Percentiles rank a stretch among this genome's conserved stretches.
These are phyloP conservation scores for Mycosphaerella arachidis DNA, from an alignment of 2,329 filamentous ascomycete species.

Conservation along the genomic window DNA sequence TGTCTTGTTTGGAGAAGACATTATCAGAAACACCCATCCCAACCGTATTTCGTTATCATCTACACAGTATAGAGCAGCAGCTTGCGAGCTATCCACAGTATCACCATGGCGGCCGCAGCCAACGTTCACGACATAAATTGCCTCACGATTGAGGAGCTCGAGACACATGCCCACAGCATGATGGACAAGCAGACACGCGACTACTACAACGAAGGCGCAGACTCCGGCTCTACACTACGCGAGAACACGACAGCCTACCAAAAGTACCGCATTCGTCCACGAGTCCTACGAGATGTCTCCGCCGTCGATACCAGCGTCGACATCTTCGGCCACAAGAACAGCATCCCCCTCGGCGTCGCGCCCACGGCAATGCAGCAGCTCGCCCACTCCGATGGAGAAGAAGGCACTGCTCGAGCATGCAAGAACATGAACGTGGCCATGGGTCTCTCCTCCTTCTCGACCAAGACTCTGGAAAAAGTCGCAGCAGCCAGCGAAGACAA, in stretches of 20 bases:
- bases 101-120: conserved; percentile 1
- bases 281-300: conserved; percentile 41
- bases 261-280: conserved; percentile 39
- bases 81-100: not conserved
- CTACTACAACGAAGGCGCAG: conserved; percentile 39
- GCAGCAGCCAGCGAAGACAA: conserved; percentile 39
- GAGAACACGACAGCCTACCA: conserved; percentile 53
- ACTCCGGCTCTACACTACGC: conserved; percentile 34
- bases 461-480: conserved; percentile 50
- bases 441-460: conserved; percentile 49
- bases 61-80: not conserved
- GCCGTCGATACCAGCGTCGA: conserved; percentile 39
- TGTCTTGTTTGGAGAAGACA: not conserved
- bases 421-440: conserved; percentile 43
- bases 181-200: conserved; percentile 40
- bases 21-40: not conserved
- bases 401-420: conserved; percentile 48
- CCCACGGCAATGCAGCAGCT: conserved; percentile 52
- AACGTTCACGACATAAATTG: conserved; percentile 37
- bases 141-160: conserved; percentile 41
- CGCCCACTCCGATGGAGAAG: conserved; percentile 51
- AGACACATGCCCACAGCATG: conserved; percentile 33
- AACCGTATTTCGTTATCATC: not conserved
- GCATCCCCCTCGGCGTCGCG: conserved; percentile 51
- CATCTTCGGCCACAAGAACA: conserved; percentile 43